Conservation (phyloP, 2,329 filamentous ascomycete species). For the Cladosporium austrohemisphaericum region DNA sequence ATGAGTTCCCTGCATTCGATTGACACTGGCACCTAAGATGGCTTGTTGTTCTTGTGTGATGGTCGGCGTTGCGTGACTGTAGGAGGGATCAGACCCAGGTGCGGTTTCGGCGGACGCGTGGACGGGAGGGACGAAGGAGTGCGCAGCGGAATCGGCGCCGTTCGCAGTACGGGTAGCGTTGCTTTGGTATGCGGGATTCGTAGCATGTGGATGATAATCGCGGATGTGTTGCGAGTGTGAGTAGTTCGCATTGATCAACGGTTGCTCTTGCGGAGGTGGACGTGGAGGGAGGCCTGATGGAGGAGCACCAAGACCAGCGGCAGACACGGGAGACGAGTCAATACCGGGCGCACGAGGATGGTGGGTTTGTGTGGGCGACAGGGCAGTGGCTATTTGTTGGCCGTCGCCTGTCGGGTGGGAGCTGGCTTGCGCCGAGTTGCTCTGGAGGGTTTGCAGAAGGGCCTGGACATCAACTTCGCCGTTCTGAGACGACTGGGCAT, state of each 20-base stretch:
- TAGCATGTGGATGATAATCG: conserved; percentile 48
- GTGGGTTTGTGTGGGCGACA: conserved; percentile 24
- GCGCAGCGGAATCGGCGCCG: conserved; percentile 19
- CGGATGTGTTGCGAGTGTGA: conserved; percentile 47
- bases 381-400: conserved; percentile 24
- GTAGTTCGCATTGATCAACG: conserved; percentile 47
- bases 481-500: conserved; percentile 16
- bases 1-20: conserved; percentile 12
- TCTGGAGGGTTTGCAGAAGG: conserved; percentile 41
- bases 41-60: conserved; percentile 11
- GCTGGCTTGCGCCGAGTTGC: conserved; percentile 12
- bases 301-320: conserved; percentile 29
- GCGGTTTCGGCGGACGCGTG: conserved; percentile 8
- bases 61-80: background rate
- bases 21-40: conserved; percentile 1
- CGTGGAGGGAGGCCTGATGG: conserved; percentile 45
- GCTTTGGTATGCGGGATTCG: conserved; percentile 34
- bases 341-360: conserved; percentile 29
- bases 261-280: conserved; percentile 48
- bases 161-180: background rate
- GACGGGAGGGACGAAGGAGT: conserved; percentile 21
- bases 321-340: conserved; percentile 33
- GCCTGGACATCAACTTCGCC: conserved; percentile 45
- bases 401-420: conserved; percentile 31
- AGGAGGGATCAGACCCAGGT: background rate